Conservation (phyloP, 257 asterid species). For the Nemophila menziesii region DNA sequence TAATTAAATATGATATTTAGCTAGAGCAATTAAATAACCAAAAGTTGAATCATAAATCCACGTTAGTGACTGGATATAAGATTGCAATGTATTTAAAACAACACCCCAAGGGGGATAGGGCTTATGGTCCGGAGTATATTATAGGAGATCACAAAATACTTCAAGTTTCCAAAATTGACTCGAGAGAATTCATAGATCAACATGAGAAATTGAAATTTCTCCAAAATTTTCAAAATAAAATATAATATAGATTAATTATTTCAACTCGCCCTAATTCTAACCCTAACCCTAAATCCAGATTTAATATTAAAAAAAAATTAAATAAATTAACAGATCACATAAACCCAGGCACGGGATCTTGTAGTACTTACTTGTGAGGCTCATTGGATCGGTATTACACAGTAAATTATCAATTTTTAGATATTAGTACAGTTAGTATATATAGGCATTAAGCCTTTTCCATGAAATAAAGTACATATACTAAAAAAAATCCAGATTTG, state of each 20-base stretch:
- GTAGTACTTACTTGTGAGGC: too few species aligned
- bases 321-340: neutral
- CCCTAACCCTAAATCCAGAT: slow-evolving; percentile 1
- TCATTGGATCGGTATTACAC: too few species aligned
- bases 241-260: neutral
- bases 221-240: neutral
- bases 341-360: neutral
- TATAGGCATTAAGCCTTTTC: too few species aligned
- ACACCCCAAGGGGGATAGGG: neutral
- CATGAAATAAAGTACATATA: too few species aligned
- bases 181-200: slow-evolving; percentile 1
- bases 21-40: slow-evolving; percentile 1
- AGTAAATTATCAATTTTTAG: too few species aligned
- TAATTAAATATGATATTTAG: too few species aligned
- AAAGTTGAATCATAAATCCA: neutral
- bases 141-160: too few species aligned
- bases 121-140: too few species aligned
- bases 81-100: neutral
- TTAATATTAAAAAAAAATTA: neutral
- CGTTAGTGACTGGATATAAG: slow-evolving; percentile 1
- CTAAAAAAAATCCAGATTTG: too few species aligned
- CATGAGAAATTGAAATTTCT: neutral
- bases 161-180: neutral
- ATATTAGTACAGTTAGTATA: too few species aligned
- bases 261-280: neutral